Base-by-base conservation (phyloP, 2,329 filamentous ascomycete genomes). In the Plenodomus biglobosus region DNA sequence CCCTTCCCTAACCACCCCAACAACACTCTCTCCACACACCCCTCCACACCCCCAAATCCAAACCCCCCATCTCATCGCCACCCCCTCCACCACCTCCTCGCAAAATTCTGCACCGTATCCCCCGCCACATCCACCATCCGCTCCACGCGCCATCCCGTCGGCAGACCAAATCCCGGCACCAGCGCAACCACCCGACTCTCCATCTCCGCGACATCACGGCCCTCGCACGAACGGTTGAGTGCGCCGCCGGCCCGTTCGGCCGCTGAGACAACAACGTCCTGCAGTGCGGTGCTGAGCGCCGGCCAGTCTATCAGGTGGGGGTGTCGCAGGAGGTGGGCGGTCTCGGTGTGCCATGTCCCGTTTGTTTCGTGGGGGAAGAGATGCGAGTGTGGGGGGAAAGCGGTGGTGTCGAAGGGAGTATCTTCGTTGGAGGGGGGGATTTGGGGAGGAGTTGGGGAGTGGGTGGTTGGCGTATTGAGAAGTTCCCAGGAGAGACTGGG, bases 151-250 rank as follows among this genome's bases (percentile, higher is more conserved):
- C n/a, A n/a, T n/a, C n/a, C n/a, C n/a, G n/a, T n/a, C n/a, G n/a
- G n/a, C n/a, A n/a, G n/a, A n/a, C n/a, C n/a, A n/a, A n/a, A n/a
- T n/a, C n/a, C n/a, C n/a, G n/a, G n/a, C n/a, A n/a, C n/a, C n/a
- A n/a, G n/a, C n/a, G n/a, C 21, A 1, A 42, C 24, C 1, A 53
- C 38, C 2, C 24, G 40, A 27, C 58, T 43, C 18, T 40, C 20
- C 36, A 59, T 54, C 35, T 54, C 56, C 3, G 45, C 46, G 2
- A 53, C 35, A 43, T 61, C 59, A 3, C 38, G 19, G 3, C 57
- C 57, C 21, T 61, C 42, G n/a, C 54, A 53, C 0, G 46, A 55
- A 3, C 34, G 41, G 19, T 61, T 58, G 8, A 64, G 8, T 1
- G 41, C 15, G 7, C 8, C 35, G 17, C 2, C 34, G 15, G 56